Conservation (phyloP, 805 yeast species). For the Lachancea nothofagi region DNA sequence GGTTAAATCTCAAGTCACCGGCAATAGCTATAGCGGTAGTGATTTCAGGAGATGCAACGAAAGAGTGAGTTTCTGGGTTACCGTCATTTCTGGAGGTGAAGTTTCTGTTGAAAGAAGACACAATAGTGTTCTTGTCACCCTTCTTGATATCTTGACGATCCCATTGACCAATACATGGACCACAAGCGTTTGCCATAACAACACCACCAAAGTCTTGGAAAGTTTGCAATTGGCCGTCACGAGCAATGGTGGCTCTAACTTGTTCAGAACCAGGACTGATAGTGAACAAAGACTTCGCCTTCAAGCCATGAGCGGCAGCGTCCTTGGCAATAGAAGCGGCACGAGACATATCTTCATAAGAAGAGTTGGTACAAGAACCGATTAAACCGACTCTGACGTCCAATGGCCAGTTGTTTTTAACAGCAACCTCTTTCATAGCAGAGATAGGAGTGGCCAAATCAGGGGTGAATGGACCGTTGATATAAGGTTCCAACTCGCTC, state of each 20-base stretch:
- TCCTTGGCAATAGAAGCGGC: constrained; percentile 88
- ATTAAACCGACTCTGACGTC: constrained; percentile 91
- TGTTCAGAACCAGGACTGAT: constrained; percentile 99
- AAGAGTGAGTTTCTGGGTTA: constrained; percentile 95
- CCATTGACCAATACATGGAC: constrained; percentile 99
- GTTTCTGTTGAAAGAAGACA: constrained; percentile 96
- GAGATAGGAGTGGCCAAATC: constrained; percentile 95
- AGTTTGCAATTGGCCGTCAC: constrained; percentile 88
- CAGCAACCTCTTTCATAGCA: constrained; percentile 75
- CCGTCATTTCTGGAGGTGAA: constrained; percentile 98
- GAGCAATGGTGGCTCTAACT: constrained; percentile 94
- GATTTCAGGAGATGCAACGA: constrained; percentile 95
- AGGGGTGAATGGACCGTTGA: constrained; percentile 98
- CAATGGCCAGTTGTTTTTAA: constrained; percentile 85
- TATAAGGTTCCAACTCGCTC: constrained; percentile 85
- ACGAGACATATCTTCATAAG: constrained; percentile 97
- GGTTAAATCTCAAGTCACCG: constrained; percentile 95
- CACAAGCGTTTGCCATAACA: constrained; percentile 96
- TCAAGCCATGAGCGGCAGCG: constrained; percentile 86
- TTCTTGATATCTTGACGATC: constrained; percentile 88
- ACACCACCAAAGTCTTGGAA: constrained; percentile 90
- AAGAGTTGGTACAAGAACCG: constrained; percentile 98
- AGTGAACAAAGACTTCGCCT: constrained; percentile 85
- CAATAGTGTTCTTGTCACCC: constrained; percentile 94
- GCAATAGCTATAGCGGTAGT: constrained; percentile 93